phyloP scores from a whole-genome alignment of 805 yeast genomes.

The Candida nonsorbophila region DNA sequence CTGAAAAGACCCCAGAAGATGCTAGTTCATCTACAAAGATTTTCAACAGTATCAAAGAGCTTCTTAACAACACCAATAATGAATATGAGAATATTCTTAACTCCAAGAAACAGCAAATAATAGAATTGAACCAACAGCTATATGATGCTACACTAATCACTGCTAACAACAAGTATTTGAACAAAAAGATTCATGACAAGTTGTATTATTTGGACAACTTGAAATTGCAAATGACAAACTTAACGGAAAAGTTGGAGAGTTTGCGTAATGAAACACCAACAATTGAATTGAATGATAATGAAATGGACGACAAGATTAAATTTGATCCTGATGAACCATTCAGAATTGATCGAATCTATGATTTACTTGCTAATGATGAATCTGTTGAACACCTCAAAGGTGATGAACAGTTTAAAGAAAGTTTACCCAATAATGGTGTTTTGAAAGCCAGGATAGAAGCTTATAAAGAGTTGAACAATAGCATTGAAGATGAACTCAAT shows the following conservation, averaged over 20 bases:
- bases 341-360: conserved; percentile 56
- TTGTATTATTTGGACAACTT: conserved; percentile 44
- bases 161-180: conserved; percentile 34
- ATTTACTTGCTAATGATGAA: conserved; percentile 36
- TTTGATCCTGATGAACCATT: conserved; percentile 94
- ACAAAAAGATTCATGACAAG: conserved; percentile 32
- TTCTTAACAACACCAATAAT: conserved; percentile 28
- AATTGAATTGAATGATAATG: conserved; percentile 33
- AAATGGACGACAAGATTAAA: conserved; percentile 55
- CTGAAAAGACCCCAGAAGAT: conserved; percentile 3
- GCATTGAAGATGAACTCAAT: conserved; percentile 47
- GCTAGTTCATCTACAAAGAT: conserved; percentile 23
- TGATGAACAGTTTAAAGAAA: conserved; percentile 18
- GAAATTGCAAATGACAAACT: conserved; percentile 39
- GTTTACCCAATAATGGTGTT: conserved; percentile 43
- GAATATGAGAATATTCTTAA: conserved; percentile 35
- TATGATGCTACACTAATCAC: conserved; percentile 38
- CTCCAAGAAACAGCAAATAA: conserved; percentile 30
- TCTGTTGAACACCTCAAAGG: conserved; percentile 17
- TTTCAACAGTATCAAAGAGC: conserved; percentile 34
- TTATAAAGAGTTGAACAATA: conserved; percentile 63
- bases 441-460: conserved; percentile 78
- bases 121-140: conserved; percentile 26
- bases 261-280: conserved; percentile 31
- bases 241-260: conserved; percentile 29